Percentiles rank a stretch among this genome's conserved stretches.
Conservation (phyloP, 2,329 filamentous ascomycete genomes). For the Cladorrhinum sp. region DNA sequence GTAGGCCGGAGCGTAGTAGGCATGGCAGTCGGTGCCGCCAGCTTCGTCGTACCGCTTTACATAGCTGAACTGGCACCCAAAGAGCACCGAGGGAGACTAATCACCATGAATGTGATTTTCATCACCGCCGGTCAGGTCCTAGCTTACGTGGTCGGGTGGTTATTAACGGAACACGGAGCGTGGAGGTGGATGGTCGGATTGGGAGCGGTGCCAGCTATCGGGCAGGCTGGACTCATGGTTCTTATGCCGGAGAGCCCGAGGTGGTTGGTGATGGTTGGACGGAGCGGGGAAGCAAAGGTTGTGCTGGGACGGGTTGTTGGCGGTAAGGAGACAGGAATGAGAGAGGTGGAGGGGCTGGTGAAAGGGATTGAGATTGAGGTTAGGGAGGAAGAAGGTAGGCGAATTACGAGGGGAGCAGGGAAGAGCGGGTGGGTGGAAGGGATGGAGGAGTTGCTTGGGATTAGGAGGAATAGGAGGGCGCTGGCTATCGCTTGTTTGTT, state of each 20-base stretch:
- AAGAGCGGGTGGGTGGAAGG: conserved; percentile 40
- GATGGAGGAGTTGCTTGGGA: conserved; percentile 53
- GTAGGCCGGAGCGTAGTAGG: conserved; percentile 67
- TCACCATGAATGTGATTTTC: conserved; percentile 78
- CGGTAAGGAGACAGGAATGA: conserved; percentile 34
- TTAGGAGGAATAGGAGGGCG: conserved; percentile 67
- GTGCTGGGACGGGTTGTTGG: conserved; percentile 67
- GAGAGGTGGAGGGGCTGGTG: conserved; percentile 47
- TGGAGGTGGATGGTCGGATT: conserved; percentile 94
- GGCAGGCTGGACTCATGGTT: conserved; percentile 67
- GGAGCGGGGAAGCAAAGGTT: conserved; percentile 56
- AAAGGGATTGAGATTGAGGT: conserved; percentile 72
- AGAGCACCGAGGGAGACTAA: conserved; percentile 70
- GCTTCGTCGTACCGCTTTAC: conserved; percentile 82
- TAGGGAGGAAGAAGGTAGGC: conserved; percentile 58
- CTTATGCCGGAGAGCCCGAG: conserved; percentile 85
- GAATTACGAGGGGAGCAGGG: conserved; percentile 37
- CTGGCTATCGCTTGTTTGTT: conserved; percentile 81
- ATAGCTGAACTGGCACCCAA: conserved; percentile 83
- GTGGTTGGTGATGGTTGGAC: conserved; percentile 73
- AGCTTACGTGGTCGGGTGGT: conserved; percentile 81
- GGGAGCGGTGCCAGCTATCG: conserved; percentile 69
- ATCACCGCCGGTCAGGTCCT: conserved; percentile 87
- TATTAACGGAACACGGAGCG: conserved; percentile 62
- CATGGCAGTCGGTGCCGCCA: conserved; percentile 69